Percentiles rank a stretch among this genome's conserved stretches.
These are phyloP conservation scores for Ceratobasidium sp. DNA, from an alignment of 1,284 basidiomycete genomes.

Conservation along the genomic window DNA sequence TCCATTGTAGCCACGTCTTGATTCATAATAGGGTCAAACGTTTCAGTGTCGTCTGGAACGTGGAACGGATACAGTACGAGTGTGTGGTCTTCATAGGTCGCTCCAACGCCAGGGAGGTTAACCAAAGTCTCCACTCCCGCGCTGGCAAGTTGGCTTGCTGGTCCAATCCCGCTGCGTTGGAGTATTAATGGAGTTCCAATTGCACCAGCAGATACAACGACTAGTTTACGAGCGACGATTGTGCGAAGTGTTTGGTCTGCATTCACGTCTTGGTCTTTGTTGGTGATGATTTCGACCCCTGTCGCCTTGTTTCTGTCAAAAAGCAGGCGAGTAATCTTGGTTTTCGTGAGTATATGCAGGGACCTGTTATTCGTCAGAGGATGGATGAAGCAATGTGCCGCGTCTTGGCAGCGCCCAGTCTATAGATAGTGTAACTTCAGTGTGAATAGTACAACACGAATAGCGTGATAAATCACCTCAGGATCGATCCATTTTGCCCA, in stretches of 20 bases:
- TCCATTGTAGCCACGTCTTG: constrained; percentile 30
- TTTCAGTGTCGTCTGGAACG: constrained; percentile 24
- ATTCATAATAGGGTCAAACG: constrained; percentile 29
- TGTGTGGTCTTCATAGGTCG: constrained; percentile 65
- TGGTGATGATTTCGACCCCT: constrained; percentile 36
- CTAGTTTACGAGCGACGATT: constrained; percentile 39
- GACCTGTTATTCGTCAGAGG: constrained; percentile 30
- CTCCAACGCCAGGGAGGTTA: constrained; percentile 71
- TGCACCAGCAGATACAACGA: constrained; percentile 41
- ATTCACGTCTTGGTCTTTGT: constrained; percentile 18
- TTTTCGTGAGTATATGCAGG: constrained; percentile 38
- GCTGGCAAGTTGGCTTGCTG: constrained; percentile 60
- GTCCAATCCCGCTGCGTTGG: constrained; percentile 69
- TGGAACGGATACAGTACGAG: constrained; percentile 16
- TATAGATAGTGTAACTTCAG: not conserved
- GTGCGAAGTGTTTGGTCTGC: constrained; percentile 32
- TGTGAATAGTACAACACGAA: no score
- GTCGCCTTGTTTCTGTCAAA: constrained; percentile 43
- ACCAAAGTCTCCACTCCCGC: constrained; percentile 63
- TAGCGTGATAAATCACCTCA: no score
- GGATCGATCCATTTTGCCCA: constrained; percentile 45
- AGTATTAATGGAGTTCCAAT: constrained; percentile 66
- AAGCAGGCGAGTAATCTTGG: constrained; percentile 33
- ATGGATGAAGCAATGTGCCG: constrained; percentile 32
- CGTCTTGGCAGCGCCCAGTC: constrained; percentile 40